A percentile compares a stretch with the other conserved stretches of the same genome.
phyloP scores from a whole-genome alignment of 257 asterid genomes.

The Solanum peruvianum region DNA sequence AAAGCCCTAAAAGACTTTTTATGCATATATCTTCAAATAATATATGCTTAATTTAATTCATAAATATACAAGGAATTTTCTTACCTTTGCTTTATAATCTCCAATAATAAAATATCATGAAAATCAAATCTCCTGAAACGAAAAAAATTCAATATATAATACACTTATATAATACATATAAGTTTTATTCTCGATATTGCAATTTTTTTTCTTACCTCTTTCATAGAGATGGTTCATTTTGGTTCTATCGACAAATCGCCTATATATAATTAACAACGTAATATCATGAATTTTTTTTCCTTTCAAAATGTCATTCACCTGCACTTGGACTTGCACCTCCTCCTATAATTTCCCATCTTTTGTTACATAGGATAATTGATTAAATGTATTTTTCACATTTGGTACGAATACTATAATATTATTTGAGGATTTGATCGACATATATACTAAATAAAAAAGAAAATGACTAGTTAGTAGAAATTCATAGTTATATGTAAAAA shows the following conservation, averaged over 20 bases:
- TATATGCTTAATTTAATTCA: background rate
- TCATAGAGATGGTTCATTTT: background rate
- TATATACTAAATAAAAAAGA: background rate
- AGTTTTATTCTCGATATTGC: background rate
- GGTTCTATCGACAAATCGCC: background rate
- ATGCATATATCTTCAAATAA: background rate
- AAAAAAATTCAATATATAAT: background rate
- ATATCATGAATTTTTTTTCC: background rate
- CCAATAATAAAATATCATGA: background rate
- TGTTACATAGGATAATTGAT: background rate
- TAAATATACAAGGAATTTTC: background rate
- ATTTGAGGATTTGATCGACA: too few species aligned
- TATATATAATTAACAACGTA: too few species aligned
- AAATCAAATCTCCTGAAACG: background rate
- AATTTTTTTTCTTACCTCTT: background rate
- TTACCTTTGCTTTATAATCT: background rate
- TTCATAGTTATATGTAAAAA: background rate
- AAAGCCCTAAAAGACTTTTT: background rate
- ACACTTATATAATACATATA: background rate
- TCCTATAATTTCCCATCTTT: background rate
- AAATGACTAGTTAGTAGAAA: background rate
- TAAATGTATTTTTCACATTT: background rate
- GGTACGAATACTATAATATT: background rate
- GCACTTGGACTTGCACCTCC: conserved; percentile 17
- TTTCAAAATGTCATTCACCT: conserved; percentile 12